Evolutionary conservation across 139 green algal genomes (phyloP).

Genomic region (Penium margaritaceum): DNA sequence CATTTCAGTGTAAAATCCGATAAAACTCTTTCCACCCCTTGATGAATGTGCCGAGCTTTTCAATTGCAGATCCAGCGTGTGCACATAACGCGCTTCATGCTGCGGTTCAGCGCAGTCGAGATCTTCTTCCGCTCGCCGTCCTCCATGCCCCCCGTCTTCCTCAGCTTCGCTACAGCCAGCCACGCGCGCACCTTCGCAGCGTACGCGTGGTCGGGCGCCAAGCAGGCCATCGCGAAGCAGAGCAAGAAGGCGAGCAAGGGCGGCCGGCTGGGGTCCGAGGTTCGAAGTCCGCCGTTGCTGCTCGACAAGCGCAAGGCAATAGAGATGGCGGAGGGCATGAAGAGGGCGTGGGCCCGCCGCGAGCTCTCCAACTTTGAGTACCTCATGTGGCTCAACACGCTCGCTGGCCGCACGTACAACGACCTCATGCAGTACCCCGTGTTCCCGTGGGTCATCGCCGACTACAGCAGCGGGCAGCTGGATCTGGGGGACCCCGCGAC

Average conservation of each 20-base stretch:
- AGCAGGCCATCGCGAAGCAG: not conserved
- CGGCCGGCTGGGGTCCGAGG: no score
- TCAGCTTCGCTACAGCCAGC: conserved; percentile 25
- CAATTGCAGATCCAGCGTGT: conserved; percentile 13
- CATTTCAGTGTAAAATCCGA: no score
- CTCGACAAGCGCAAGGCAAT: conserved; percentile 12
- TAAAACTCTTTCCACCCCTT: no score
- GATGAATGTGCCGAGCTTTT: no score
- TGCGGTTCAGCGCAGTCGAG: conserved; percentile 27
- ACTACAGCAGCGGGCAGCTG: conserved; percentile 43
- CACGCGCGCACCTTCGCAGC: not conserved
- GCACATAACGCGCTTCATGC: conserved; percentile 31
- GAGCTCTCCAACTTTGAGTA: conserved; percentile 50
- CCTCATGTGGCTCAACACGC: conserved; percentile 57
- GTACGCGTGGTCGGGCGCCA: not conserved
- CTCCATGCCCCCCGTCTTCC: conserved; percentile 6
- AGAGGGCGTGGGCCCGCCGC: conserved; percentile 18
- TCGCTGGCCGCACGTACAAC: conserved; percentile 61
- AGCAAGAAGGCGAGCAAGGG: not conserved
- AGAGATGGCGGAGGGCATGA: conserved; percentile 21
- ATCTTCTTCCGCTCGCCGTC: conserved; percentile 37
- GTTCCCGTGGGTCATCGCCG: conserved; percentile 56
- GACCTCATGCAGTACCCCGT: conserved; percentile 62
- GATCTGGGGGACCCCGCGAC: conserved; percentile 41
- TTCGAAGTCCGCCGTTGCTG: no score